Base-by-base conservation (phyloP, 768 basidiomycete genomes). In the Boletus reticuloceps region DNA sequence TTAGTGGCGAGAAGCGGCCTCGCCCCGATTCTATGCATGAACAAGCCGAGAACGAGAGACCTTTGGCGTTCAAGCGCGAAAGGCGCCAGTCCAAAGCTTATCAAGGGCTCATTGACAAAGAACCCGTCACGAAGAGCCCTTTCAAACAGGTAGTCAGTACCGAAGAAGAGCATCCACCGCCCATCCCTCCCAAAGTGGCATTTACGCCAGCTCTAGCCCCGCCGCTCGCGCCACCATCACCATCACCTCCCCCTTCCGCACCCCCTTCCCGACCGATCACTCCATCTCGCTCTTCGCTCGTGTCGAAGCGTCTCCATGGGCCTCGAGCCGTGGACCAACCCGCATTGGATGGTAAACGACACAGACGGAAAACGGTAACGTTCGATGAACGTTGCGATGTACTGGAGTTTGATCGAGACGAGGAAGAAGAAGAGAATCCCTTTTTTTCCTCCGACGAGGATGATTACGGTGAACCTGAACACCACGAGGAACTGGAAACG, bases 351-450 rank as follows among this genome's bases (percentile, higher is more conserved):
- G 61, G 67, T 31, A 78, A 64, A 63, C 78, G 82, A 20, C 80
- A 82, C 61, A 78, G 82, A 29, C 71, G 88, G 57, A 93, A 91
- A 69, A 91, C 83, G 0, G 92, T 94, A 27, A 88, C 83, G 1
- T 94, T 89, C 54, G 80, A 86, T 66, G 86, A 89, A 58, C 79
- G 83, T 12, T 89, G 88, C 60, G 91, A 94, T 57, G 90, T 94
- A 12, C 70, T 92, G 31, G 90, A 92, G 64, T 91, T 90, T 65
- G 86, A 89, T 53, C 73, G 79, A 19, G 88, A 84, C 13, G 80
- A 88, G 45, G 87, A 82, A 48, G 77, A 78, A 20, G 77, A 77
- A 6, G 75, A 76, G 49, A 75, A 81, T 53, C 74, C 78, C 4
- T 82, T 82, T 47, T 67, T 75, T 64, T 77, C 73, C 27, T 66